Evolutionary conservation across 2,329 filamentous ascomycete species (phyloP).

Genomic region (Fusarium sp.): DNA sequence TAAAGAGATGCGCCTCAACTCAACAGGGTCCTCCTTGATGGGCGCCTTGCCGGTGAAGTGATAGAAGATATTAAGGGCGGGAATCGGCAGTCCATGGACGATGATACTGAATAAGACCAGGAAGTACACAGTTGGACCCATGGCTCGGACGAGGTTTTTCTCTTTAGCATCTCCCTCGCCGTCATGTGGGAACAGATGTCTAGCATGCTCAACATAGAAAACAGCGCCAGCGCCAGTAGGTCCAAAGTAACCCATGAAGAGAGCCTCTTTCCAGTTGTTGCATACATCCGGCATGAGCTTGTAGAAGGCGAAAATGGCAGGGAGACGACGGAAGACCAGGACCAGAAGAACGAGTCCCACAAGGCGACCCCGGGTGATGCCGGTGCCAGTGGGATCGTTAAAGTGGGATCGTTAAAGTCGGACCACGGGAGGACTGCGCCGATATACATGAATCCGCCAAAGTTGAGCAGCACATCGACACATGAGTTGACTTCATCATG

Average conservation of each 20-base stretch:
- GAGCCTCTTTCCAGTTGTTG: slow-evolving; percentile 64
- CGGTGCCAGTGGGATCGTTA: slow-evolving; percentile 61
- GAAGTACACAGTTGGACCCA: slow-evolving; percentile 56
- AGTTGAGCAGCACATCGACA: slow-evolving; percentile 68
- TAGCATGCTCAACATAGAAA: slow-evolving; percentile 72
- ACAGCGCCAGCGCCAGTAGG: slow-evolving; percentile 81
- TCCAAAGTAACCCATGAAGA: slow-evolving; percentile 76
- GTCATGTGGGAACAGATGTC: slow-evolving; percentile 52
- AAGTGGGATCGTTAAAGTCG: slow-evolving; percentile 61
- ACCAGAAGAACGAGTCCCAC: slow-evolving; percentile 61
- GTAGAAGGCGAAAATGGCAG: slow-evolving; percentile 64
- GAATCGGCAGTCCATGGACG: slow-evolving; percentile 56
- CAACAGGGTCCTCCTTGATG: slow-evolving; percentile 44
- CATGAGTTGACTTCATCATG: slow-evolving; percentile 70
- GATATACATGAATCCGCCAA: slow-evolving; percentile 69
- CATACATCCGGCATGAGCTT: slow-evolving; percentile 64
- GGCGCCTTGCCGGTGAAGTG: slow-evolving; percentile 48
- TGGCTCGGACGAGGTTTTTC: slow-evolving; percentile 50
- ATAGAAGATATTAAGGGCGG: slow-evolving; percentile 40
- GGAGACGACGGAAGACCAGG: slow-evolving; percentile 66
- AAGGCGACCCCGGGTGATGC: slow-evolving; percentile 62
- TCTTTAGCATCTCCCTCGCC: slow-evolving; percentile 50
- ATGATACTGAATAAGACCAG: slow-evolving; percentile 48
- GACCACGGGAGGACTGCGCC: slow-evolving; percentile 66
- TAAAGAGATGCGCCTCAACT: neutral